A percentile compares a stretch with the other conserved stretches of the same genome.
Evolutionary conservation across 176 grass and related monocot genomes (phyloP).

Genomic region (Carex parvula): DNA sequence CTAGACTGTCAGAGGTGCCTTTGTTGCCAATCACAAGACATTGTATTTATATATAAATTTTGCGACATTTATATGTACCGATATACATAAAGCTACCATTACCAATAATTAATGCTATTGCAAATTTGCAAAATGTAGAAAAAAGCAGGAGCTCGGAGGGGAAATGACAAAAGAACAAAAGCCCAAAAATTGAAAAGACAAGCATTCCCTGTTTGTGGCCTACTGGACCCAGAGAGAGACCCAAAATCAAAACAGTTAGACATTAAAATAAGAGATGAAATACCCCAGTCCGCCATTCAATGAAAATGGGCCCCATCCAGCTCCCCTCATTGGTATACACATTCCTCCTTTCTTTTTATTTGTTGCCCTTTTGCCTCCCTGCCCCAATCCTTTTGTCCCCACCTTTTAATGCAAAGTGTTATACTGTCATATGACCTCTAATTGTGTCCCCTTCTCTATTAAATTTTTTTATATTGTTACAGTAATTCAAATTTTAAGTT

Average conservation of each 20-base stretch:
- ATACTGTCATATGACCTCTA: conserved; percentile 22
- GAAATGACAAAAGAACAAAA: not conserved
- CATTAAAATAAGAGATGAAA: not conserved
- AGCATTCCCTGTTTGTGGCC: conserved; percentile 23
- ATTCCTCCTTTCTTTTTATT: not conserved
- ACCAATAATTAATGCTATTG: not conserved
- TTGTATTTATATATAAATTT: not conserved
- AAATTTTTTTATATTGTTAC: too few relatives aligned
- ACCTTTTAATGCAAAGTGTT: not conserved
- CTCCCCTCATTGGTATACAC: conserved; percentile 6
- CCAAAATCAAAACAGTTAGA: conserved; percentile 21
- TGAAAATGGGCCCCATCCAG: conserved; percentile 9
- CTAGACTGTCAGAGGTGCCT: not conserved
- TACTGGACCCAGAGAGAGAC: not conserved
- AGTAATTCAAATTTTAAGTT: too few relatives aligned
- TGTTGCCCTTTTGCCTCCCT: conserved; percentile 11
- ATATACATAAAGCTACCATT: not conserved
- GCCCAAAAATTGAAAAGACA: conserved; percentile 10
- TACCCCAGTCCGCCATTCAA: conserved; percentile 35
- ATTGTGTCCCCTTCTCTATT: not conserved
- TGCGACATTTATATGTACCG: not conserved
- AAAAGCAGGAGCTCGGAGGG: not conserved
- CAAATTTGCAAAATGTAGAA: conserved; percentile 4
- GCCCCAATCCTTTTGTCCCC: conserved; percentile 8
- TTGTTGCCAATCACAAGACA: not conserved